Evolutionary conservation across 495 filamentous ascomycete genomes (phyloP), one percentile per base, ranked within the genome.

Genomic region (Aspergillus wentii): DNA sequence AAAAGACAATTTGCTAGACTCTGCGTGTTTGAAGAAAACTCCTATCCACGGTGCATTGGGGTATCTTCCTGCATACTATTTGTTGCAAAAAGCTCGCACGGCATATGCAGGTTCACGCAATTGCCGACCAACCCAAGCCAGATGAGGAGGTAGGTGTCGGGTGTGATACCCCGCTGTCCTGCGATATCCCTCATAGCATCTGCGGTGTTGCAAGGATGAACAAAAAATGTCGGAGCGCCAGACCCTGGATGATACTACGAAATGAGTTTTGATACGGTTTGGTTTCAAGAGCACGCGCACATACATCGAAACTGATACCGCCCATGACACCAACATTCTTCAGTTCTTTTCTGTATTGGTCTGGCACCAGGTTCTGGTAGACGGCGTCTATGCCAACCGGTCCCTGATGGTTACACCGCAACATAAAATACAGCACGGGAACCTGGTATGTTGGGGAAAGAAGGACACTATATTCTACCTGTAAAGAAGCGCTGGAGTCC

Each of bases 191-290:
- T 54, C 77, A 94, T 83, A 33, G 82, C 83, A 44, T 88, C 83
- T 38, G 80, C 81, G n/a, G 87, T 82, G 54, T 85, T 76, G 68
- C 88, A 94, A 16, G 88, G 88, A 62, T 94, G 88, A 49, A 92
- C 66, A 64, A 88, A 92, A 53, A 85, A 89, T 33, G 76, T 69
- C 31, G 87, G 86, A 32, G 80, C 51, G 39, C 79, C 82, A 40
- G 78, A 83, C 29, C 80, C 61, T 31, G 88, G 88, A 71, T 92
- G 86, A 63, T 90, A 79, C 86, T 89, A 59, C 44, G 43, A 51
- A 69, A 64, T 68, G 64, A 78, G 63, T 52, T 56, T 45, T 58
- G 54, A 46, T 30, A 38, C 32, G 35, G 20, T 31, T 30, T 33
- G 28, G 19, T 26, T 20, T 35, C 40, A 15, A 35, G 38, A 50